Evolutionary conservation across 257 asterid genomes (phyloP), one percentile per base, ranked within the genome.

Genomic region (Agastache rugosa): DNA sequence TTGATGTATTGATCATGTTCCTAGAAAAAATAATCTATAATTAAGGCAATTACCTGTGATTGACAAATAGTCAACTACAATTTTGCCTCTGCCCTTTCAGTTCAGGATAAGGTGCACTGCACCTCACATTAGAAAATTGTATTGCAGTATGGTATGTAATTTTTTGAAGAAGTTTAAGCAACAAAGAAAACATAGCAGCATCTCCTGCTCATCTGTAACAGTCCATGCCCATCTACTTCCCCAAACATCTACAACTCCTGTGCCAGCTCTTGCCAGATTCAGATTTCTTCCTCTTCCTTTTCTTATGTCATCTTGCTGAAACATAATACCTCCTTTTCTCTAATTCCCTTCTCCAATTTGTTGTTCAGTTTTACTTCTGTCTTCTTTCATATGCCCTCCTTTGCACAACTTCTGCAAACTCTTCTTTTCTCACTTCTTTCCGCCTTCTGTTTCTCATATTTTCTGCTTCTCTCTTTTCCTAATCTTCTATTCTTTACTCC

Each of bases 351-450:
- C 63, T 14, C 25, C 54, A 54, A 47, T 50, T 20, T 39, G 22
- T 55, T 10, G 29, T 70, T 55, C 63, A 23, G 42, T 47, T 61
- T 47, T 47, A 48, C 77, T 61, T 61, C 23, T 60, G 15, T 48
- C 29, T 60, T 61, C 31, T 47, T 25, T 9, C 23, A 12, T 22
- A 37, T 11, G 55, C 8, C 39, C 47, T 47, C 19, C 22, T 42
- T 12, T 31, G 29, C 19, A 34, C 42, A 17, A 42, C 23, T n/a
- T 45, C 53, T 44, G n/a, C 14, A 6, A 20, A 29, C 39, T 47
- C 45, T 34, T 44, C 0, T 53, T 19, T 22, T 25, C 35, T 23
- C 39, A 20, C 2, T 15, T 14, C 12, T 17, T 48, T 8, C n/a
- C n/a, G 14, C 23, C 27, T 69, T 55, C 50, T 53, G 15, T 35